Evolutionary conservation across 1,139 yeast genomes (phyloP), one percentile per base, ranked within the genome.

Genomic region (Hansenula anomala): DNA sequence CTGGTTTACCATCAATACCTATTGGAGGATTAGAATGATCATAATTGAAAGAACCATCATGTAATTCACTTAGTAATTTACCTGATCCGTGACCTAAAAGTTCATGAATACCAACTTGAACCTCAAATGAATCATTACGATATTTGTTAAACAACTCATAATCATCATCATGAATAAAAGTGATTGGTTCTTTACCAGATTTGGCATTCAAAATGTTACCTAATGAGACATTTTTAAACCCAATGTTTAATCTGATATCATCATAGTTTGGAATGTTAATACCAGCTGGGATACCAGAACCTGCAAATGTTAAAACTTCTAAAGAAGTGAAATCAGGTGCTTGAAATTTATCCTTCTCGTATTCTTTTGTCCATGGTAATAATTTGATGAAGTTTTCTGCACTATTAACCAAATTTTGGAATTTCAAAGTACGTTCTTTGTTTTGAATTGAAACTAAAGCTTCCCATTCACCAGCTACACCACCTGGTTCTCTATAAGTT

Each of bases 381-480:
- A 74, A 64, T 2, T 69, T 50, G 47, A 88, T 84, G 54, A 79
- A 83, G 16, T 67, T 61, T 36, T 78, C 73, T 14, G 96, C 96
- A 45, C 69, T 69, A 12, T 67, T 61, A 17, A 88, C 96, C 51
- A 88, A 70, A 14, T 67, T 68, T 23, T 81, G 78, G 57, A 88
- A 88, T 54, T 86, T 87, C 38, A 77, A 81, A 18, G 96, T 88
- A 48, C 95, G 75, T 48, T 86, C 92, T 55, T 83, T 82, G 61
- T 88, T 86, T 39, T 87, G 95, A 78, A 87, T 84, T n/a, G 96
- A 94, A 30, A 88, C 94, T 34, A 88, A 66, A 26, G 95, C 89
- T 65, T 88, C 96, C 92, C 94, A 88, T 64, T 88, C 96, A 44
- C 96, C 96, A 57, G 92, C 77, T 34, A 87, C 88, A 36, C 96